phyloP scores from a whole-genome alignment of 139 green algal species.

The Chlorella vulgaris region DNA sequence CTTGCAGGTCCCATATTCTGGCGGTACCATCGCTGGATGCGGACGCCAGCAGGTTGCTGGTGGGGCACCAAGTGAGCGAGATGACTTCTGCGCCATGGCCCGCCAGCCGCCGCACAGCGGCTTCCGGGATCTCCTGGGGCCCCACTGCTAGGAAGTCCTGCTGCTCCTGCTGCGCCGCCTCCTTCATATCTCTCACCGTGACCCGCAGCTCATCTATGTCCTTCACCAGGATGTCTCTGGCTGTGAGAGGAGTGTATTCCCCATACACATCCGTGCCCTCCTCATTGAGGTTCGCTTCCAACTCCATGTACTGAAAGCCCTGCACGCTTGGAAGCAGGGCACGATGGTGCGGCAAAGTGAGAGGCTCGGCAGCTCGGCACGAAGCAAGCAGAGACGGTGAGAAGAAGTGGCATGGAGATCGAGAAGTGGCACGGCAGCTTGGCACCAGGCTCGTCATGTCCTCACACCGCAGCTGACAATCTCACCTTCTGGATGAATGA shows the following conservation, averaged over 20 bases:
- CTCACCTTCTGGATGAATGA: conserved; percentile 86
- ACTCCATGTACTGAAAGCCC: conserved; percentile 96
- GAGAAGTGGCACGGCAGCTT: no score
- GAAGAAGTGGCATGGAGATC: neutral
- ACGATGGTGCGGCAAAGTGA: neutral
- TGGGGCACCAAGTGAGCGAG: conserved; percentile 88
- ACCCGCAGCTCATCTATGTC: conserved; percentile 71
- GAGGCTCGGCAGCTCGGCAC: neutral
- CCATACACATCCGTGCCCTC: conserved; percentile 77
- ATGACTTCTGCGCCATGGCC: conserved; percentile 89
- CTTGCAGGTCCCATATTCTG: conserved; percentile 81
- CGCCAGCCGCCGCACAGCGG: conserved; percentile 62
- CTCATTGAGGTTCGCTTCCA: conserved; percentile 95
- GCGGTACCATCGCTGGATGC: conserved; percentile 85
- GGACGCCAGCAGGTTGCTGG: conserved; percentile 72
- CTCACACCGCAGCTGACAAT: neutral
- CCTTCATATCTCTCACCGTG: conserved; percentile 38
- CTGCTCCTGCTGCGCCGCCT: conserved; percentile 46
- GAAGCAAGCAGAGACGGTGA: neutral
- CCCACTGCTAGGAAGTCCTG: conserved; percentile 51
- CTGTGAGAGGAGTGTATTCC: conserved; percentile 85
- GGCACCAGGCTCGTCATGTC: neutral
- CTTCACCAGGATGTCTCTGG: conserved; percentile 89
- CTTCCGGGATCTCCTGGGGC: conserved; percentile 26
- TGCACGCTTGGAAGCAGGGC: conserved; percentile 90